Evolutionary conservation across 352 stramenopile genomes (phyloP).

Genomic region (Phytophthora cactorum): DNA sequence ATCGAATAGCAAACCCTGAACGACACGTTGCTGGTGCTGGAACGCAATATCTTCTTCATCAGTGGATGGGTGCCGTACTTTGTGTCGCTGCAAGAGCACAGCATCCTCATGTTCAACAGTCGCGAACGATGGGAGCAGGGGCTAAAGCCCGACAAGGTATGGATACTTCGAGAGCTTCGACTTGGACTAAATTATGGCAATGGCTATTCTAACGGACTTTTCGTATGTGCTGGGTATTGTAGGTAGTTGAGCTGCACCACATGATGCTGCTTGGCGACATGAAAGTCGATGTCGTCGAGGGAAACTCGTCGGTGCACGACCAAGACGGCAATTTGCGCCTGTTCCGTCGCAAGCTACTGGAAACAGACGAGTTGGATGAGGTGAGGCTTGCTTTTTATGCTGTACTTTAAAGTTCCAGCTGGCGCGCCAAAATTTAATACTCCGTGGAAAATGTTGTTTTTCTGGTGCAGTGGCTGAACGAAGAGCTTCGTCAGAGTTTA

Average conservation of each 20-base stretch:
- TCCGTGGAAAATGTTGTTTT: not conserved
- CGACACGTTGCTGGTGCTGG: slow-evolving; percentile 78
- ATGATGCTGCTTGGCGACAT: slow-evolving; percentile 85
- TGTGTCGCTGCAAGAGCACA: slow-evolving; percentile 83
- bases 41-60: slow-evolving; percentile 89
- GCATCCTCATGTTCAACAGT: slow-evolving; percentile 77
- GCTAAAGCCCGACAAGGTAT: slow-evolving; percentile 78
- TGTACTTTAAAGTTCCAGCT: not conserved
- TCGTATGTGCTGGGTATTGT: not conserved
- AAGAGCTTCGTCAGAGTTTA: slow-evolving; percentile 66
- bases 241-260: slow-evolving; percentile 79
- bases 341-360: slow-evolving; percentile 77
- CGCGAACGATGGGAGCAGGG: slow-evolving; percentile 88
- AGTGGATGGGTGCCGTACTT: slow-evolving; percentile 82
- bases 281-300: slow-evolving; percentile 74
- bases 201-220: not conserved
- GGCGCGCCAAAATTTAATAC: not conserved
- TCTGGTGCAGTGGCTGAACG: slow-evolving; percentile 66
- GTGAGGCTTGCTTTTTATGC: slow-evolving; percentile 25
- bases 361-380: slow-evolving; percentile 81
- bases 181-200: not conserved
- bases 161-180: not conserved
- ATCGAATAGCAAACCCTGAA: slow-evolving; percentile 82
- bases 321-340: slow-evolving; percentile 46
- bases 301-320: slow-evolving; percentile 32